Percentiles rank a stretch among this genome's conserved stretches.
These are phyloP conservation scores for Coix lacrymajobi DNA, from an alignment of 176 grass and related monocot genomes.

Conservation along the genomic window DNA sequence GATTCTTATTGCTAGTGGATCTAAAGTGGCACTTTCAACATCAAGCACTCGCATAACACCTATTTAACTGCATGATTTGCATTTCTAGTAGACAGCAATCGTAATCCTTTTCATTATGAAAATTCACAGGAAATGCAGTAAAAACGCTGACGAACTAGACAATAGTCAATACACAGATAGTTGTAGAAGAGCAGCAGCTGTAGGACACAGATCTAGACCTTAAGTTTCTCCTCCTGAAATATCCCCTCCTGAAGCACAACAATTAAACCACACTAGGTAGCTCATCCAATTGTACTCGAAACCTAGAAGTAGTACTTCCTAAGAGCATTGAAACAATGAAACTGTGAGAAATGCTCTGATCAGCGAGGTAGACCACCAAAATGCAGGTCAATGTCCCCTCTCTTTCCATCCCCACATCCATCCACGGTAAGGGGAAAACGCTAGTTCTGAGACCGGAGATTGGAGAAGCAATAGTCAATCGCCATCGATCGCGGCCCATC, in stretches of 20 bases:
- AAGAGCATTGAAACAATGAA: not conserved
- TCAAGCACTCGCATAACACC: not conserved
- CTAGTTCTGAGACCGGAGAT: not conserved
- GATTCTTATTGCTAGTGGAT: not conserved
- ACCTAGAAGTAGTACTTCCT: not conserved
- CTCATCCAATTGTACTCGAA: not conserved
- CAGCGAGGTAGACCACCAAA: not conserved
- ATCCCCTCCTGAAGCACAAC: not conserved
- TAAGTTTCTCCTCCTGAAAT: not conserved
- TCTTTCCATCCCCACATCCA: not conserved
- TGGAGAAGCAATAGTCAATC: not conserved
- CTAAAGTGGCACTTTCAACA: not conserved
- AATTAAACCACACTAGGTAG: not conserved
- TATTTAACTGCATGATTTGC: not conserved
- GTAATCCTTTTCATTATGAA: not conserved
- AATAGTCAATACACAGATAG: not conserved
- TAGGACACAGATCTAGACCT: not conserved
- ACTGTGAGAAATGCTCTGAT: not conserved
- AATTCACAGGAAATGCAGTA: not conserved
- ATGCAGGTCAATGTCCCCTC: not conserved
- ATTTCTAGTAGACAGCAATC: not conserved
- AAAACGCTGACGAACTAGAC: not conserved
- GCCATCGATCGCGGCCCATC: not conserved
- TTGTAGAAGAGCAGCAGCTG: not conserved
- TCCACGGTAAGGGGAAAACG: too few relatives aligned